Evolutionary conservation across 257 asterid genomes (phyloP), one percentile per base, ranked within the genome.

Genomic region (Petunia secreta): DNA sequence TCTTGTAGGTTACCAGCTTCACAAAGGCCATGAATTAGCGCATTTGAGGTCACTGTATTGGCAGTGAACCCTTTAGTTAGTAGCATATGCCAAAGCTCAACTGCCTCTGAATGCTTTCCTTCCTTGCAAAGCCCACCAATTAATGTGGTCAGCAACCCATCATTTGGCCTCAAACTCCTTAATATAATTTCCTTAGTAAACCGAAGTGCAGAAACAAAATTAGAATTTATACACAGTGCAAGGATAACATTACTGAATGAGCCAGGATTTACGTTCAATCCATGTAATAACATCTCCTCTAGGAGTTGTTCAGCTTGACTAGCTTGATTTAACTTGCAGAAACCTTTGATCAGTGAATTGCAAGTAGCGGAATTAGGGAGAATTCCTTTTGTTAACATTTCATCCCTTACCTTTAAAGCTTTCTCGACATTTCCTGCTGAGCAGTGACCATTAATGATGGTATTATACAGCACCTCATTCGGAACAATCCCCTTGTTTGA

Each of bases 21-120:
- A 82, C 95, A 93, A 54, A 93, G 88, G 54, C 97, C 94, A 25
- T 87, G 87, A 87, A 95, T 83, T 81, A 95, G 97, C 79, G 98
- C 92, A 80, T 93, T 95, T 80, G 91, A 90, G 83, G 98, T 90
- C 66, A 89, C 81, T 43, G 89, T 89, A 87, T 90, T 94, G 68
- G 87, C 85, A 11, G 82, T 84, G 81, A 91, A 66, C 62, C 97
- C 97, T 66, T 83, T 90, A 77, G 80, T 84, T 78, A 82, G 85
- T 75, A 95, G 90, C 83, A 75, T 57, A 83, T 79, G 63, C 87
- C 90, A 91, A 50, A 95, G 88, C 58, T 89, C 87, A 58, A 95
- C 58, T 65, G 97, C 98, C 75, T 91, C 90, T 66, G 89, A 89
- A 84, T 89, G 94, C 80, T 88, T 95, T 48, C 82, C 81, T 44